phyloP scores from a whole-genome alignment of 2,329 filamentous ascomycete species.

The Colletotrichum viniferum region DNA sequence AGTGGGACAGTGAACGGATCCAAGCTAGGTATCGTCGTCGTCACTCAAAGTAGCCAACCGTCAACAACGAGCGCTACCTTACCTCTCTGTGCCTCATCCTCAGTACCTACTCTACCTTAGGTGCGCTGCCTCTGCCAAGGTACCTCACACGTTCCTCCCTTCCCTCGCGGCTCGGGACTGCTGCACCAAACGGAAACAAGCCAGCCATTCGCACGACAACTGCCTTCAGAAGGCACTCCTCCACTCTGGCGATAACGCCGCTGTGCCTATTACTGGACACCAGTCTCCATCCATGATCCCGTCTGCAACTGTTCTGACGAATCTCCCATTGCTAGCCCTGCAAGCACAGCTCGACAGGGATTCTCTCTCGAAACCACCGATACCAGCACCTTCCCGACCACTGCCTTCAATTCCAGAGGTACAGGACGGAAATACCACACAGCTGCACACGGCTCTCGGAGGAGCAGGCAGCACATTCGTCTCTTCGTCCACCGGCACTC shows the following conservation, averaged over 20 bases:
- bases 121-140: neutral
- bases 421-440: neutral
- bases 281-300: conserved; percentile 7
- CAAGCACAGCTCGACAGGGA: neutral
- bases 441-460: neutral
- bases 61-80: neutral
- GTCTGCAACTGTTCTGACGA: neutral
- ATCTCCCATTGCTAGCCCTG: neutral
- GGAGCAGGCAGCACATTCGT: neutral
- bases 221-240: neutral
- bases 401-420: neutral
- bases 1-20: neutral
- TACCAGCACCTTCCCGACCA: neutral
- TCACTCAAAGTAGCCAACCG: neutral
- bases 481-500: neutral
- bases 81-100: neutral
- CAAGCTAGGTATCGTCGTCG: neutral
- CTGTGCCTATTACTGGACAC: neutral
- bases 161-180: neutral
- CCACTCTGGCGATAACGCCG: conserved; percentile 4
- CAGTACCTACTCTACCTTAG: neutral
- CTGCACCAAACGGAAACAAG: neutral
- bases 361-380: conserved; percentile 7
- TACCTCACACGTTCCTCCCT: neutral
- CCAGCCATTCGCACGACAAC: neutral